Evolutionary conservation across 345 rosid genomes (phyloP).

Genomic region (Salix arbutifolia): DNA sequence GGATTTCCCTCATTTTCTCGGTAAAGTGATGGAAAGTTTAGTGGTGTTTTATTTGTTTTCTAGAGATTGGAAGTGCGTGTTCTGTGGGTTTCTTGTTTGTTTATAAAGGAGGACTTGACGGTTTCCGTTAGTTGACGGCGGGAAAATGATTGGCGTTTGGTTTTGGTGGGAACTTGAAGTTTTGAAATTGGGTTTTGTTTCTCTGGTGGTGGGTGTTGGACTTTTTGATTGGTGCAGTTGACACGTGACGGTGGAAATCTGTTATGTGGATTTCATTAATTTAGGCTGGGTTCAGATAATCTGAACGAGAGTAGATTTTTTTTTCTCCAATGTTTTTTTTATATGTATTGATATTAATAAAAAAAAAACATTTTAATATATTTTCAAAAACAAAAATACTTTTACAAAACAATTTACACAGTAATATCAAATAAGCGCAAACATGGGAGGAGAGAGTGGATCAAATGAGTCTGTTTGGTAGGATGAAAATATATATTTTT

Average conservation of each 20-base stretch:
- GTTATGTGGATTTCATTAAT: not conserved
- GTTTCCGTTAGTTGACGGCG: slow-evolving; percentile 13
- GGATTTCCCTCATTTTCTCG: slow-evolving; percentile 65
- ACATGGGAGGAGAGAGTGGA: too few species aligned
- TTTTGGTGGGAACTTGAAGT: slow-evolving; percentile 24
- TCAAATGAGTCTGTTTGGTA: too few species aligned
- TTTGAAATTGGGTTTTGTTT: slow-evolving; percentile 25
- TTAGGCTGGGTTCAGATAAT: too few species aligned
- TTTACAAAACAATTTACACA: too few species aligned
- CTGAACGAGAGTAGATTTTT: too few species aligned
- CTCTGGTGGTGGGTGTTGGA: not conserved
- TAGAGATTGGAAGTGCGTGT: not conserved
- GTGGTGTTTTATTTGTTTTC: not conserved
- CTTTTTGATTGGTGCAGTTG: not conserved
- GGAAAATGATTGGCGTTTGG: not conserved
- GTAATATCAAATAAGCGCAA: too few species aligned
- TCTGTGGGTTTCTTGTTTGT: not conserved
- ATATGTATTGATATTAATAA: too few species aligned
- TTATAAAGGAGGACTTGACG: slow-evolving; percentile 9
- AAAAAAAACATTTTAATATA: too few species aligned
- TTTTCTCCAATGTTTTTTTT: too few species aligned
- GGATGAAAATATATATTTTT: too few species aligned
- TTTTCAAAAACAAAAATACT: too few species aligned
- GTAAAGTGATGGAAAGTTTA: slow-evolving; percentile 11
- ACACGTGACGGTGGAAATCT: not conserved